Conservation (phyloP, 805 yeast species). For the Nakazawaea peltata region DNA sequence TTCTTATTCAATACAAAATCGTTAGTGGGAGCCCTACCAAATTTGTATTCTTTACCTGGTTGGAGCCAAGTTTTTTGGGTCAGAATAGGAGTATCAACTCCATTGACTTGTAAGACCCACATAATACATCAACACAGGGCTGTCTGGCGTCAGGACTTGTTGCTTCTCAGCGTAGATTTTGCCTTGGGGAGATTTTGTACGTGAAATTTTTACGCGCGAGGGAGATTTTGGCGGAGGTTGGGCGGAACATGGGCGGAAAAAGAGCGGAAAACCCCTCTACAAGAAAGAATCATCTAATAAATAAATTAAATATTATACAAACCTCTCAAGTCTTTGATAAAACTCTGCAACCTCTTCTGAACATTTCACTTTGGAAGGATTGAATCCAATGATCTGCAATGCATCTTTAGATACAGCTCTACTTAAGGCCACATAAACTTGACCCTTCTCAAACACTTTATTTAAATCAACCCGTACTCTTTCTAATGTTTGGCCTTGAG, state of each 20-base stretch:
- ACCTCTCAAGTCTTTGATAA: constrained; percentile 37
- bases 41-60: constrained; percentile 1
- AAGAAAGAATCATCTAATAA: too few species aligned
- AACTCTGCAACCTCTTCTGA: constrained; percentile 54
- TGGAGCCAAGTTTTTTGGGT: constrained; percentile 2
- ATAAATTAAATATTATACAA: too few species aligned
- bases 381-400: constrained; percentile 60
- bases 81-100: background rate
- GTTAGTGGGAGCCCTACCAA: constrained; percentile 3
- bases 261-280: too few species aligned
- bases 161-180: too few species aligned
- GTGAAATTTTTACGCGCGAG: too few species aligned
- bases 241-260: too few species aligned
- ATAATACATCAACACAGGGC: too few species aligned
- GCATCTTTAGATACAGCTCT: constrained; percentile 65
- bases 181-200: too few species aligned
- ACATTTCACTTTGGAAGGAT: constrained; percentile 47
- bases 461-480: constrained; percentile 62
- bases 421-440: constrained; percentile 75
- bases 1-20: constrained; percentile 1
- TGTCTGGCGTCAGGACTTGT: background rate
- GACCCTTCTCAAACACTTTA: constrained; percentile 71
- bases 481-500: constrained; percentile 78
- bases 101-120: constrained; percentile 5
- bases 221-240: too few species aligned